A percentile compares a stretch with the other conserved stretches of the same genome.
phyloP scores from a whole-genome alignment of 352 stramenopile genomes.

The Phytophthora palmivora region DNA sequence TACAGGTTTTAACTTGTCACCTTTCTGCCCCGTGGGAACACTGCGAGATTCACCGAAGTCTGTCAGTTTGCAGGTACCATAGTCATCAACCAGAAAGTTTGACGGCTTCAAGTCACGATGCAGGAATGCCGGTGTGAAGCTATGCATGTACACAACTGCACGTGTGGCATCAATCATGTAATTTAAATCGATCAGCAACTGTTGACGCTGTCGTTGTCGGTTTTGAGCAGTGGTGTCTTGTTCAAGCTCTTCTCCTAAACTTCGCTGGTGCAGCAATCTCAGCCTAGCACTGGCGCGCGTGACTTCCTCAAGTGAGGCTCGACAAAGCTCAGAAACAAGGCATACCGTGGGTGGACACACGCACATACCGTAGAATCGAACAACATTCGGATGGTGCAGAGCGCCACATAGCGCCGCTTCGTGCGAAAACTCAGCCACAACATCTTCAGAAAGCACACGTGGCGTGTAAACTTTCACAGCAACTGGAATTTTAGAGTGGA shows the following conservation, averaged over 20 bases:
- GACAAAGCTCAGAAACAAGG: slow-evolving; percentile 69
- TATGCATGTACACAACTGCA: slow-evolving; percentile 76
- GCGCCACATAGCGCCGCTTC: slow-evolving; percentile 77
- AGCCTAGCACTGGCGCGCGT: slow-evolving; percentile 36
- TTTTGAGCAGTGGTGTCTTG: slow-evolving; percentile 13
- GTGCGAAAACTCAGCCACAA: slow-evolving; percentile 83
- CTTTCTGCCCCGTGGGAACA: slow-evolving; percentile 36
- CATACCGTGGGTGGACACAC: slow-evolving; percentile 79
- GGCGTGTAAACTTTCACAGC: slow-evolving; percentile 87
- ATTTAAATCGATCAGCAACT: slow-evolving; percentile 56
- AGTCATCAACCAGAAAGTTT: slow-evolving; percentile 69
- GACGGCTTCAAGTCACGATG: slow-evolving; percentile 76
- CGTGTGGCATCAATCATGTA: slow-evolving; percentile 75
- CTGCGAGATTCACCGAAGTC: slow-evolving; percentile 69
- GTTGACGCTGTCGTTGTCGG: slow-evolving; percentile 36
- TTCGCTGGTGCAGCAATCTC: slow-evolving; percentile 19
- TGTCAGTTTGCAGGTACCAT: slow-evolving; percentile 58
- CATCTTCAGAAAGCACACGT: slow-evolving; percentile 57
- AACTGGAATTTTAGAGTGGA: slow-evolving; percentile 61
- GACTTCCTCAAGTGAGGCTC: slow-evolving; percentile 52
- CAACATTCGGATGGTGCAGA: slow-evolving; percentile 81
- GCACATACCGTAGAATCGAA: slow-evolving; percentile 88
- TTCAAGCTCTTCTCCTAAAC: slow-evolving; percentile 8
- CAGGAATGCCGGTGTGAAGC: slow-evolving; percentile 72
- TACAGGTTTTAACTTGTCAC: slow-evolving; percentile 16